Evolutionary conservation across 2,329 filamentous ascomycete genomes (phyloP).

Genomic region (Pyrenophora tritici-repentis): DNA sequence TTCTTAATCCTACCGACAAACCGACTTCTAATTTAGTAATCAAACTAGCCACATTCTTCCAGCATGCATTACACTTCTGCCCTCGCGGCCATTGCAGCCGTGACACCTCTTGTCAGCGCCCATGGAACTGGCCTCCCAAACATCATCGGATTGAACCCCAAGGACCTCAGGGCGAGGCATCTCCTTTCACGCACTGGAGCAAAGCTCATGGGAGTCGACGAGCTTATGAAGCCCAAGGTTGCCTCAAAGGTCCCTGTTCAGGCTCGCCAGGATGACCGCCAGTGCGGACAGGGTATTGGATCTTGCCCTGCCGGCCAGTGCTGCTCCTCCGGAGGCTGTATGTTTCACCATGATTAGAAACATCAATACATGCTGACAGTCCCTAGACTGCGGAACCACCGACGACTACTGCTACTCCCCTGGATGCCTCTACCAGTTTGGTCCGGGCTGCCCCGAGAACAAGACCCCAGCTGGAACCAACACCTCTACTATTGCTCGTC

Average conservation of each 20-base stretch:
- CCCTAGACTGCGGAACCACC: constrained; percentile 57
- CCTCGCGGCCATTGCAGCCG: constrained; percentile 36
- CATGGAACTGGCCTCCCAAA: constrained; percentile 40
- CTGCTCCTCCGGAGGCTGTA: constrained; percentile 44
- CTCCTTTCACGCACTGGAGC: constrained; percentile 37
- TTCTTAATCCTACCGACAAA: constrained; percentile 10
- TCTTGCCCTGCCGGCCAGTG: constrained; percentile 42
- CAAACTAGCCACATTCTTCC: constrained; percentile 14
- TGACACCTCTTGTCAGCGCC: constrained; percentile 39
- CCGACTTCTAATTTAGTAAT: constrained; percentile 32
- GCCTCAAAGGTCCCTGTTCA: constrained; percentile 23
- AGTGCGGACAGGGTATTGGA: constrained; percentile 40
- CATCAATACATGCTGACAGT: constrained; percentile 13
- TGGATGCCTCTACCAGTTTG: constrained; percentile 65
- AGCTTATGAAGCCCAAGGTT: constrained; percentile 11
- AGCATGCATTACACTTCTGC: constrained; percentile 44
- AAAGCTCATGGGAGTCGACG: constrained; percentile 30
- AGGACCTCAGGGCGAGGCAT: constrained; percentile 42
- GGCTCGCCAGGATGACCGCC: constrained; percentile 38
- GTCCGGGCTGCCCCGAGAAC: constrained; percentile 60
- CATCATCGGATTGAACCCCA: constrained; percentile 43
- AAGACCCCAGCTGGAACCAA: constrained; percentile 58
- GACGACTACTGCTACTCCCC: constrained; percentile 63
- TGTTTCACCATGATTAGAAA: not conserved
- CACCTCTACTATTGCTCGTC: constrained; percentile 58